A percentile compares a stretch with the other conserved stretches of the same genome.
These are phyloP conservation scores for Colletotrichum aenigma DNA, from an alignment of 2,329 filamentous ascomycete species.

Conservation along the genomic window DNA sequence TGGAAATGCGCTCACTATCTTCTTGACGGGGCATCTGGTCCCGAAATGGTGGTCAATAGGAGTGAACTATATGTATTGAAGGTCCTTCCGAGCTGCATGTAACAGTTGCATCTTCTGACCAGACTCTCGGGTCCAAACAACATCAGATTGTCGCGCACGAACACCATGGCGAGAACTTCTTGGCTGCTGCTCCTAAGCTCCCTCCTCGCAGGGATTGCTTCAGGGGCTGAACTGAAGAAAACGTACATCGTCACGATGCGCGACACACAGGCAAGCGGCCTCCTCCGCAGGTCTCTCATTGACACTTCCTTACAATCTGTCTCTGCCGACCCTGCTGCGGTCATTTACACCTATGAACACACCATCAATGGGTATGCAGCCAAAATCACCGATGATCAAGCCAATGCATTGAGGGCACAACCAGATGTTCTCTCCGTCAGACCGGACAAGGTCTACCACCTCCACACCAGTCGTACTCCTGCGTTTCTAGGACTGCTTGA, in stretches of 20 bases:
- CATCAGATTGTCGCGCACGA: neutral
- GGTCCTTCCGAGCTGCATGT: neutral
- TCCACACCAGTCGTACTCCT: conserved; percentile 9
- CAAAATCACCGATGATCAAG: conserved; percentile 5
- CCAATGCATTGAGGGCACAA: neutral
- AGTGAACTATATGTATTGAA: neutral
- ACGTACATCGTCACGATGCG: conserved; percentile 1
- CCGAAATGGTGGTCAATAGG: neutral
- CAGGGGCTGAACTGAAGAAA: neutral
- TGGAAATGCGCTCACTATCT: neutral
- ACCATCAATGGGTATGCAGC: conserved; percentile 15
- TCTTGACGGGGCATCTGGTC: neutral
- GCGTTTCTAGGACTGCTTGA: conserved; percentile 10
- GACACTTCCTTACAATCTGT: neutral
- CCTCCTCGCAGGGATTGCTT: neutral
- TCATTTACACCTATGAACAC: conserved; percentile 14
- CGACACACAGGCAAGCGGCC: neutral
- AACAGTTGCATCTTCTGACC: neutral
- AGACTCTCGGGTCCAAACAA: neutral
- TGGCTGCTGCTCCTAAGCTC: neutral
- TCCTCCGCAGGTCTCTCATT: neutral
- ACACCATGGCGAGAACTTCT: neutral
- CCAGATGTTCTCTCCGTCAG: conserved; percentile 5
- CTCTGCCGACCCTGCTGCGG: neutral
- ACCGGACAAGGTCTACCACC: neutral